Evolutionary conservation across 2,329 filamentous ascomycete genomes (phyloP), one percentile per base, ranked within the genome.

Genomic region (Aspergillus sergii): DNA sequence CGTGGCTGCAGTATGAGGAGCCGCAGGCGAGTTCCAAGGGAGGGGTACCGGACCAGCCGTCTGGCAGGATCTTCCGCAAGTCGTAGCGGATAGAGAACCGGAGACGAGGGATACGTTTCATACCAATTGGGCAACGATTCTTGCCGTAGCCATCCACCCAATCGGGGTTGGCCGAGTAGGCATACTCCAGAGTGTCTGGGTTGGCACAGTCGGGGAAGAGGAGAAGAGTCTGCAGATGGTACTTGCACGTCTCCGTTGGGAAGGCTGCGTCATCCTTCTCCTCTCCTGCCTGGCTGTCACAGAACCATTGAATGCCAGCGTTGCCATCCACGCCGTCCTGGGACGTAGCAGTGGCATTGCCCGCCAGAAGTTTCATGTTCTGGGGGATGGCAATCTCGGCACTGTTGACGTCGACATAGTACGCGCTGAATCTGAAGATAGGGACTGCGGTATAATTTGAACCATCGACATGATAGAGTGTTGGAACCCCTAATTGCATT

Each of bases 81-180:
- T 67, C 63, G 21, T 68, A 68, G 1, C 60, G 67, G 23, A 67
- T 64, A 5, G 64, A 66, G 58, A 64, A 68, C 14, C 63, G 63
- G 6, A 66, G 60, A 46, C 62, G 63, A 12, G 67, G 67, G 12
- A 68, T 63, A 2, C 60, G 53, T 11, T 57, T 46, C 67, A 68
- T 68, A 6, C 60, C 65, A 11, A 59, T 53, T 2, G 67, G 67
- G 21, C 65, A 68, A 14, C 32, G n/a, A n/a, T 68, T 66, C 6
- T 62, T 46, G 2, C 64, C 62, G 21, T 66, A 64, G 14, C 46
- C 55, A 3, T 48, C 16, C 3, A 41, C 53, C n/a, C 45, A 57
- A 28, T 45, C 12, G 11, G 55, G 58, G 26, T 64, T 66, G 21
- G 51, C 58, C 6, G 64, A 60, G 45, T 66, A 68, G 11, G 59